These are phyloP conservation scores for Moringa oleifera DNA, from an alignment of 345 rosid species.

Conservation along the genomic window DNA sequence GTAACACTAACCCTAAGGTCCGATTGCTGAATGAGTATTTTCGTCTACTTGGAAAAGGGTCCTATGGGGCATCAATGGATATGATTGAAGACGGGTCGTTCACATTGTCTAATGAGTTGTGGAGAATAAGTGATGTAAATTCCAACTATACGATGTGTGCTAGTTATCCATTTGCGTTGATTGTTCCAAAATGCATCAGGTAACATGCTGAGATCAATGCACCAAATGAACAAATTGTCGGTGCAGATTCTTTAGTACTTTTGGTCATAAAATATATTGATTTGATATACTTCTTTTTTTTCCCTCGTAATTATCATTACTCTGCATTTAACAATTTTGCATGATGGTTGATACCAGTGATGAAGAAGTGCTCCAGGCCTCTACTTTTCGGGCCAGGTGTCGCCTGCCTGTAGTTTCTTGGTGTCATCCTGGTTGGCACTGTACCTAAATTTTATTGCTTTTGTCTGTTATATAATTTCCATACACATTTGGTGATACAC, in stretches of 20 bases:
- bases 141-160: slow-evolving; percentile 61
- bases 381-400: slow-evolving; percentile 80
- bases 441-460: slow-evolving; percentile 10
- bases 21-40: slow-evolving; percentile 88
- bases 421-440: slow-evolving; percentile 82
- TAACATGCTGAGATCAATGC: slow-evolving; percentile 24
- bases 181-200: slow-evolving; percentile 84
- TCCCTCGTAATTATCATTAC: slow-evolving; percentile 3
- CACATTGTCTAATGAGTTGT: slow-evolving; percentile 62
- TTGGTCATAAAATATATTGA: background rate
- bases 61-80: slow-evolving; percentile 49
- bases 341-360: slow-evolving; percentile 47
- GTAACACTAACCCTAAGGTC: slow-evolving; percentile 67
- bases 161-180: slow-evolving; percentile 86
- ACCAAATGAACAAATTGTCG: slow-evolving; percentile 7
- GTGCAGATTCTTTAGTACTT: slow-evolving; percentile 7
- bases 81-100: slow-evolving; percentile 70
- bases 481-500: slow-evolving; percentile 18
- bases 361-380: slow-evolving; percentile 79
- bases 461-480: slow-evolving; percentile 9
- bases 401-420: slow-evolving; percentile 91
- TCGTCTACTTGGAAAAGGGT: slow-evolving; percentile 74
- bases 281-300: background rate
- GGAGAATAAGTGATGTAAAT: slow-evolving; percentile 85
- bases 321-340: slow-evolving; percentile 16